phyloP scores from a whole-genome alignment of 306 rosid genomes.

The Prinsepia uniflora region DNA sequence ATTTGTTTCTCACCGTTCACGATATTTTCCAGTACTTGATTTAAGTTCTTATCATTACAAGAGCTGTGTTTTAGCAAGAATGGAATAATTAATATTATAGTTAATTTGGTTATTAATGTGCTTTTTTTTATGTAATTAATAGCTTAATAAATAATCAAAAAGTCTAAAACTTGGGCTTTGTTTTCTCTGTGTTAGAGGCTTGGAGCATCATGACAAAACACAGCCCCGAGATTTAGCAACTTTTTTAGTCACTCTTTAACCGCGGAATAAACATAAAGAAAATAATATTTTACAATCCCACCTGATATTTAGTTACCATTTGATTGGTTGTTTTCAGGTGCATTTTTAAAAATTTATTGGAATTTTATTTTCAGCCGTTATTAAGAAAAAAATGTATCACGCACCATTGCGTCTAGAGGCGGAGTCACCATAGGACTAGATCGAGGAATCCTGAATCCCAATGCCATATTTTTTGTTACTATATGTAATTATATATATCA shows the following conservation, averaged over 20 bases:
- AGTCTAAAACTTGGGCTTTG: neutral
- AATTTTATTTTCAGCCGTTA: no score
- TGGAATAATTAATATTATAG: neutral
- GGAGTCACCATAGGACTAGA: no score
- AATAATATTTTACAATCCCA: neutral
- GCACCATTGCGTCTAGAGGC: no score
- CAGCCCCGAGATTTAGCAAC: neutral
- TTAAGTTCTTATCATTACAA: neutral
- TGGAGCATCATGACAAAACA: neutral
- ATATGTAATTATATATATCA: no score
- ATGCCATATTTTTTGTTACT: no score
- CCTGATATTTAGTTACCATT: neutral
- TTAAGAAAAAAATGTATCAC: no score
- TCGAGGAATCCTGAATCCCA: no score
- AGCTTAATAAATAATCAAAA: conserved; percentile 7
- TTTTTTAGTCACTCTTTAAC: neutral
- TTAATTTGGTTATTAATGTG: neutral
- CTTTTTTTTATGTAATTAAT: neutral
- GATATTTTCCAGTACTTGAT: neutral
- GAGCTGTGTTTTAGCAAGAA: neutral
- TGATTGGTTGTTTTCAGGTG: neutral
- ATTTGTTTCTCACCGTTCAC: no score
- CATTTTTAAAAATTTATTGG: no score
- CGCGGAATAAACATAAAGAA: neutral
- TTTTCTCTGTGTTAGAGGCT: neutral